These are phyloP conservation scores for Cystobasidiopsis lactophilus DNA, from an alignment of 768 basidiomycete genomes.

Conservation along the genomic window DNA sequence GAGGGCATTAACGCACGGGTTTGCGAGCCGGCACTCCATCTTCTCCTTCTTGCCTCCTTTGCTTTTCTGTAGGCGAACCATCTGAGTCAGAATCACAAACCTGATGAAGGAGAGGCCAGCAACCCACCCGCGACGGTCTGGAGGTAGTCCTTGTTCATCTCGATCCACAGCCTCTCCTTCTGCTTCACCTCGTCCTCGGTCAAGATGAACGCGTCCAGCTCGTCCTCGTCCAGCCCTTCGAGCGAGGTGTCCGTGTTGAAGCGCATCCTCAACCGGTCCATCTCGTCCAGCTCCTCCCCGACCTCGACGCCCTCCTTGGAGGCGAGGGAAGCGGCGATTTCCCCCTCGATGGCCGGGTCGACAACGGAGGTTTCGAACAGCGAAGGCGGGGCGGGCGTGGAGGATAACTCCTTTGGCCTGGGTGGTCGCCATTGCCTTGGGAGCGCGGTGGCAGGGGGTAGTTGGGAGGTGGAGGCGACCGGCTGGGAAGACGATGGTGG, in stretches of 20 bases:
- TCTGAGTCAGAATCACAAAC: neutral
- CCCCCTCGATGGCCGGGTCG: conserved; percentile 41
- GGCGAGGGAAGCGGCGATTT: conserved; percentile 45
- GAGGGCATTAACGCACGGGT: neutral
- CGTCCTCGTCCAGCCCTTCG: conserved; percentile 63
- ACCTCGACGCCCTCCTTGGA: conserved; percentile 32
- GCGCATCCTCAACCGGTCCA: conserved; percentile 38
- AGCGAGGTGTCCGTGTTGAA: conserved; percentile 14
- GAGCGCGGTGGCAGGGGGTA: neutral
- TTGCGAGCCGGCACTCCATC: neutral
- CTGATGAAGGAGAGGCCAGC: no score
- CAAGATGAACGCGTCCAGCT: conserved; percentile 53
- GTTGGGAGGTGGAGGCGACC: neutral
- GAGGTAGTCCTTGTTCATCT: conserved; percentile 73
- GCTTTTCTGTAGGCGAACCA: conserved; percentile 8
- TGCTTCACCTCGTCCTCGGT: conserved; percentile 58
- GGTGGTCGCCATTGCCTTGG: neutral
- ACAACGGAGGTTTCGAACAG: conserved; percentile 34
- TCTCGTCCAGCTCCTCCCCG: conserved; percentile 40
- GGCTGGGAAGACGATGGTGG: neutral
- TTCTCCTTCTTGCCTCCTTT: conserved; percentile 1
- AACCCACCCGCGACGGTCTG: conserved; percentile 47
- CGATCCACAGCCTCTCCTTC: conserved; percentile 84
- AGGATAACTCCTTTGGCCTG: neutral
- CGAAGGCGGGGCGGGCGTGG: neutral